Evolutionary conservation across 2,329 filamentous ascomycete genomes (phyloP).

Genomic region (Aspergillus hortae): DNA sequence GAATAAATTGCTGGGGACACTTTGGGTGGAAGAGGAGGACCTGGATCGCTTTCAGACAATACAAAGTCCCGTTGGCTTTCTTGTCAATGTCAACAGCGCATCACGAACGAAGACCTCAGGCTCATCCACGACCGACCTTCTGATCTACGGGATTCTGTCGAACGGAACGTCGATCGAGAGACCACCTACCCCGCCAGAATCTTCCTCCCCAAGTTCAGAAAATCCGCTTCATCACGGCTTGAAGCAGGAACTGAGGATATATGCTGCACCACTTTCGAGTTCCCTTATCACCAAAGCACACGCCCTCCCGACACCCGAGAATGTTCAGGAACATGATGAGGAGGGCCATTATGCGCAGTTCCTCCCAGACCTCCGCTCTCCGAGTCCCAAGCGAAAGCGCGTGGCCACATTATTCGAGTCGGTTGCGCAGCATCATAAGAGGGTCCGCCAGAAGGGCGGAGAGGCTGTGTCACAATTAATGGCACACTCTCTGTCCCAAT

Average conservation of each 20-base stretch:
- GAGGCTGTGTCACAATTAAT: slow-evolving; percentile 40
- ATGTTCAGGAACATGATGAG: slow-evolving; percentile 10
- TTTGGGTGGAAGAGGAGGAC: slow-evolving; percentile 34
- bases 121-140: slow-evolving; percentile 30
- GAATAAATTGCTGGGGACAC: slow-evolving; percentile 30
- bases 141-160: slow-evolving; percentile 39
- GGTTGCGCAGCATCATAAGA: slow-evolving; percentile 39
- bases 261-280: slow-evolving; percentile 34
- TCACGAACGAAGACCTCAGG: slow-evolving; percentile 14
- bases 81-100: slow-evolving; percentile 28
- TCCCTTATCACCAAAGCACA: slow-evolving; percentile 31
- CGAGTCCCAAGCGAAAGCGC: slow-evolving; percentile 42
- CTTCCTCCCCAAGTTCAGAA: slow-evolving; percentile 26
- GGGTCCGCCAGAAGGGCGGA: slow-evolving; percentile 38
- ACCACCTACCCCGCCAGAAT: slow-evolving; percentile 34
- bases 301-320: slow-evolving; percentile 31
- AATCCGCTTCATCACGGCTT: slow-evolving; percentile 7
- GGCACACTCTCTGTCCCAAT: slow-evolving; percentile 28
- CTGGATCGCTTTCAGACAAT: slow-evolving; percentile 24
- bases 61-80: slow-evolving; percentile 39
- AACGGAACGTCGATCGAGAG: slow-evolving; percentile 23
- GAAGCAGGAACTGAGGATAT: slow-evolving; percentile 33
- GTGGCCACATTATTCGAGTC: slow-evolving; percentile 42
- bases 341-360: slow-evolving; percentile 30
- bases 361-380: slow-evolving; percentile 35